phyloP scores from a whole-genome alignment of 1,284 basidiomycete genomes.

The Clitocybe nebularis region DNA sequence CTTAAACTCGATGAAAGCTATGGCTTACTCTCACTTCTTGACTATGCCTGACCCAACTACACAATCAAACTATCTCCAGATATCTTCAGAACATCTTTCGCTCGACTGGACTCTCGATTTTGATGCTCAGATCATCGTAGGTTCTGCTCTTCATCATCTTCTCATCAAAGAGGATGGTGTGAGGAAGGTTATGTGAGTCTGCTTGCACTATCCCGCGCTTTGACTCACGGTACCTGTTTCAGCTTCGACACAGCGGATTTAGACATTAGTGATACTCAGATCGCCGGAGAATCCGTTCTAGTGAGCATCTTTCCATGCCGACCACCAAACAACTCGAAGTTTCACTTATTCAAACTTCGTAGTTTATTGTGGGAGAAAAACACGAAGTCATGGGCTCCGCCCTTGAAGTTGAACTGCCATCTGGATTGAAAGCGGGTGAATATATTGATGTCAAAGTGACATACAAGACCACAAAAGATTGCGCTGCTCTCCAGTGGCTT shows the following conservation, averaged over 20 bases:
- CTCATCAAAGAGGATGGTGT: slow-evolving; percentile 57
- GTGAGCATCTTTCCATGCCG: slow-evolving; percentile 32
- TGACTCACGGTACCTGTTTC: neutral
- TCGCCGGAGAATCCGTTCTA: slow-evolving; percentile 47
- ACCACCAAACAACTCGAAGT: slow-evolving; percentile 4
- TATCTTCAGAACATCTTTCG: slow-evolving; percentile 64
- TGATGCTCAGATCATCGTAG: slow-evolving; percentile 60
- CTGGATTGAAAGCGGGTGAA: slow-evolving; percentile 36
- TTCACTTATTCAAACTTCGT: slow-evolving; percentile 3
- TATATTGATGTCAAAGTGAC: slow-evolving; percentile 54
- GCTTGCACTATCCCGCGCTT: too few relatives aligned
- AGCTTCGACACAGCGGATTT: slow-evolving; percentile 83
- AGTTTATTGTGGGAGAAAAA: slow-evolving; percentile 52
- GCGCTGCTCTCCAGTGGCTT: slow-evolving; percentile 93
- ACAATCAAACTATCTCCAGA: slow-evolving; percentile 75
- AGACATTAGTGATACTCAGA: slow-evolving; percentile 54
- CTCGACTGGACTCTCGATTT: slow-evolving; percentile 90
- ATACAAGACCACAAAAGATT: slow-evolving; percentile 75
- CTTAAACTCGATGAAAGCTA: too few relatives aligned
- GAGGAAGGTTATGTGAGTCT: slow-evolving; percentile 54
- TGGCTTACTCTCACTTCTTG: neutral
- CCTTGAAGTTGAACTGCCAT: slow-evolving; percentile 49
- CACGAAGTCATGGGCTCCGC: slow-evolving; percentile 74
- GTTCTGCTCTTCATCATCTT: slow-evolving; percentile 69
- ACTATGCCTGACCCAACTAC: slow-evolving; percentile 62